phyloP scores from a whole-genome alignment of 306 rosid genomes.

The Casuarina glauca region DNA sequence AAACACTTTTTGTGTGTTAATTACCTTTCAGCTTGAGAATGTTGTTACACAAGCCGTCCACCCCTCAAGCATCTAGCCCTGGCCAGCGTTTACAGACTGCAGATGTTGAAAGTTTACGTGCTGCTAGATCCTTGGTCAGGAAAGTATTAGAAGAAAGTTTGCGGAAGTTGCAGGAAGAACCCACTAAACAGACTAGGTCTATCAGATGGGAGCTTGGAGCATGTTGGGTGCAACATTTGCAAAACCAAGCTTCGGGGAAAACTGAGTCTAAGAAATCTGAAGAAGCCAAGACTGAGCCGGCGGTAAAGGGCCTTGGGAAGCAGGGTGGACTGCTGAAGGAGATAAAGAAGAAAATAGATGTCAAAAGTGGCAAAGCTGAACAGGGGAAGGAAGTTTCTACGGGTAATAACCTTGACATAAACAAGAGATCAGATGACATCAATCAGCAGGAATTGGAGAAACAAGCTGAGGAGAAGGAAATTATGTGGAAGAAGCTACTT shows the following conservation, averaged over 20 bases:
- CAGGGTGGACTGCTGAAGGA: conserved; percentile 95
- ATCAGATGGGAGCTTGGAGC: conserved; percentile 99
- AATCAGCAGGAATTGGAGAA: conserved; percentile 61
- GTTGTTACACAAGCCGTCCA: conserved; percentile 69
- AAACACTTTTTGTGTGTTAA: conserved; percentile 25
- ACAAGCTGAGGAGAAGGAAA: conserved; percentile 68
- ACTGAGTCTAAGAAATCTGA: conserved; percentile 68
- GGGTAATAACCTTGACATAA: conserved; percentile 37
- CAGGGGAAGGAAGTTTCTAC: conserved; percentile 52
- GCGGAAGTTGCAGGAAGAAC: conserved; percentile 68
- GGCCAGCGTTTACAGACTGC: conserved; percentile 49
- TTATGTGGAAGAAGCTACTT: conserved; percentile 73
- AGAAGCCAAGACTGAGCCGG: conserved; percentile 74
- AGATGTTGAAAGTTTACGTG: conserved; percentile 50
- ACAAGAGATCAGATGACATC: conserved; percentile 47
- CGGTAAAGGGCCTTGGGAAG: conserved; percentile 95
- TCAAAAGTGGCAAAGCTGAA: conserved; percentile 58
- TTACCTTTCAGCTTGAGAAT: conserved; percentile 73
- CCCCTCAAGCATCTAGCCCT: conserved; percentile 51
- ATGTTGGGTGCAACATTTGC: conserved; percentile 97
- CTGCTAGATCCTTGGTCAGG: conserved; percentile 60
- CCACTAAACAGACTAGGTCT: conserved; percentile 48
- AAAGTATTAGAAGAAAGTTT: conserved; percentile 74
- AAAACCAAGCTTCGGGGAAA: conserved; percentile 81
- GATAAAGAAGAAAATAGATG: conserved; percentile 77